phyloP scores from a whole-genome alignment of 2,329 filamentous ascomycete species.

The Mycosphaerella sp. region DNA sequence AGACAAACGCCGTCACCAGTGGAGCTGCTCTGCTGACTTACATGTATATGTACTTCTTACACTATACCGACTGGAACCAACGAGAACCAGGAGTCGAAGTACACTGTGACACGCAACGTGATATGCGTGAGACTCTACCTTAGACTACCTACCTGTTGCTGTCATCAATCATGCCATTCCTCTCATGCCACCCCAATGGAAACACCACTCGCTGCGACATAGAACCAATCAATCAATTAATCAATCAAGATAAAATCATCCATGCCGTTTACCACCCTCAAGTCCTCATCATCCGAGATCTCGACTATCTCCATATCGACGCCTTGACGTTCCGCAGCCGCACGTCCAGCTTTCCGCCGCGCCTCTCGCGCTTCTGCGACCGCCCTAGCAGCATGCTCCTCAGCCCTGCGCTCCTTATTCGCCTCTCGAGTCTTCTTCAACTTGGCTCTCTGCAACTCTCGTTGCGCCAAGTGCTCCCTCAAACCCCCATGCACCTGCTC shows the following conservation, averaged over 20 bases:
- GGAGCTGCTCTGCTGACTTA: no score
- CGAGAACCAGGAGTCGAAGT: no score
- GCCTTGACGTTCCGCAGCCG: background rate
- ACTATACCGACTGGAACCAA: no score
- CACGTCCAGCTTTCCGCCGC: background rate
- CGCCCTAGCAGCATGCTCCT: background rate
- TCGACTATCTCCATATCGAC: background rate
- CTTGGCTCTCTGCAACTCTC: conserved; percentile 8
- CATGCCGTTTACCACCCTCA: background rate
- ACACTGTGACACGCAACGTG: no score
- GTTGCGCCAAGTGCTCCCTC: conserved; percentile 16
- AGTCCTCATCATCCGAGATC: background rate
- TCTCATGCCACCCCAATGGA: no score
- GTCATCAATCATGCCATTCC: no score
- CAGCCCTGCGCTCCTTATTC: conserved; percentile 5
- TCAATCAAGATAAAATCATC: background rate
- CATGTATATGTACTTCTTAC: no score
- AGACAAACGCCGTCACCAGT: no score
- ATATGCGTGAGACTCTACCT: no score
- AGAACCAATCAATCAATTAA: background rate
- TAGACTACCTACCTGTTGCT: no score
- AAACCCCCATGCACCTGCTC: conserved; percentile 20
- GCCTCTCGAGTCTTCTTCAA: conserved; percentile 13
- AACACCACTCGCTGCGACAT: no score
- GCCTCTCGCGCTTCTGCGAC: background rate